Percentiles rank a stretch among this genome's conserved stretches.
Evolutionary conservation across 371 early-diverging fungal genomes (phyloP).

Genomic region (Capniomyces stellatus): DNA sequence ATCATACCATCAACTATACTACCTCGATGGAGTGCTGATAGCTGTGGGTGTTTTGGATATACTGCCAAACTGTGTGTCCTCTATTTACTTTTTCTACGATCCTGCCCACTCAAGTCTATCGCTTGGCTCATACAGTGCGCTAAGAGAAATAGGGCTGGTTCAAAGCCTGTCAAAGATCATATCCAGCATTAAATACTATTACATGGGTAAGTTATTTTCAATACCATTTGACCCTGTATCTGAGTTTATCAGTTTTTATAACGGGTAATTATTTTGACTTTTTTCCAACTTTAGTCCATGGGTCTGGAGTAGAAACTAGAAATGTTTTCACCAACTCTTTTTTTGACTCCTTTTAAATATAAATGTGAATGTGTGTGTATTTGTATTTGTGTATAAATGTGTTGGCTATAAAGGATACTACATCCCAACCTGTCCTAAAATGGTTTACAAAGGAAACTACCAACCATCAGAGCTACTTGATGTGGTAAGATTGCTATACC

Average conservation of each 20-base stretch:
- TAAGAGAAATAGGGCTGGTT: slow-evolving; percentile 45
- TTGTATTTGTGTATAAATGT: not conserved
- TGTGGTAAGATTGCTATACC: slow-evolving; percentile 8
- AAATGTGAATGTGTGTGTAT: not conserved
- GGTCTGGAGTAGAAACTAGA: too few relatives aligned
- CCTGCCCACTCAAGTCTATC: slow-evolving; percentile 50
- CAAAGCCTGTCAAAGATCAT: slow-evolving; percentile 11
- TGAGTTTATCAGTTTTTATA: too few relatives aligned
- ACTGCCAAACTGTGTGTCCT: slow-evolving; percentile 69
- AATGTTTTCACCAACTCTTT: too few relatives aligned
- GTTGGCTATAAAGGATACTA: slow-evolving; percentile 45
- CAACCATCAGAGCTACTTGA: slow-evolving; percentile 67
- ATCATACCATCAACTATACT: slow-evolving; percentile 75
- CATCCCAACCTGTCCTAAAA: slow-evolving; percentile 75
- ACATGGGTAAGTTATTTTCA: slow-evolving; percentile 80
- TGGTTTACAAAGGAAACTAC: slow-evolving; percentile 82
- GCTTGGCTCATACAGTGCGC: slow-evolving; percentile 66
- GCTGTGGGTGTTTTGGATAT: slow-evolving; percentile 85
- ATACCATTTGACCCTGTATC: too few relatives aligned
- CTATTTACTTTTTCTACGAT: slow-evolving; percentile 89
- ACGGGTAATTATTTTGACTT: too few relatives aligned
- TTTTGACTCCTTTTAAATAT: too few relatives aligned
- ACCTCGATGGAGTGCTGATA: slow-evolving; percentile 50
- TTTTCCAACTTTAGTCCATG: too few relatives aligned
- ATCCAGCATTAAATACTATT: slow-evolving; percentile 48